phyloP scores from a whole-genome alignment of 768 basidiomycete species.

The Suillus subaureus region DNA sequence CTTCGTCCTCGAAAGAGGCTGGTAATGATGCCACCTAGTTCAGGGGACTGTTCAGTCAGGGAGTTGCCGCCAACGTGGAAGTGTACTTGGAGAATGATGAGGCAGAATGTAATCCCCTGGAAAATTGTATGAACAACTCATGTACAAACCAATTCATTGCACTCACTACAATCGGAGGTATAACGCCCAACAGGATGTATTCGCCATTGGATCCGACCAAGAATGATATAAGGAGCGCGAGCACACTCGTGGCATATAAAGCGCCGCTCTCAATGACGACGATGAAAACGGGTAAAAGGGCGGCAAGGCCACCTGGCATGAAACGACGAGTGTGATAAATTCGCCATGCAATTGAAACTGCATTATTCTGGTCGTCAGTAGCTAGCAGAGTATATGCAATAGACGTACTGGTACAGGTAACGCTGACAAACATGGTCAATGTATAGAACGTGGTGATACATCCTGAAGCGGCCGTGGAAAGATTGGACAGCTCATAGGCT shows the following conservation, averaged over 20 bases:
- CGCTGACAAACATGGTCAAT: not conserved
- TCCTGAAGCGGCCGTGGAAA: not conserved
- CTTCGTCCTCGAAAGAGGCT: slow-evolving; percentile 6
- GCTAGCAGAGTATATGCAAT: not conserved
- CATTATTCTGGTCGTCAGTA: not conserved
- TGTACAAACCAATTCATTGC: not conserved
- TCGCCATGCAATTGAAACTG: slow-evolving; percentile 7
- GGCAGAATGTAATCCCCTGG: slow-evolving; percentile 9
- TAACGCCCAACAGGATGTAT: not conserved
- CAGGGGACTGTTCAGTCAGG: not conserved
- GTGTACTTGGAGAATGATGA: slow-evolving; percentile 12
- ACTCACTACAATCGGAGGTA: slow-evolving; percentile 7
- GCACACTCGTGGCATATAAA: slow-evolving; percentile 8
- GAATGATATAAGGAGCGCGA: slow-evolving; percentile 5
- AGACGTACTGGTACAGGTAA: not conserved
- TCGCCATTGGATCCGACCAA: slow-evolving; percentile 5
- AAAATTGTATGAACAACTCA: not conserved
- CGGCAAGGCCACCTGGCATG: slow-evolving; percentile 5
- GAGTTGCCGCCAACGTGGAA: slow-evolving; percentile 5
- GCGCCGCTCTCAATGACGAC: slow-evolving; percentile 13
- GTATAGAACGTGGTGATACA: not conserved
- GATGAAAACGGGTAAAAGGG: slow-evolving; percentile 9
- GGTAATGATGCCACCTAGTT: not conserved
- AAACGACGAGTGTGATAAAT: slow-evolving; percentile 9
- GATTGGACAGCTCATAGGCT: not conserved